A percentile compares a stretch with the other conserved stretches of the same genome.
These are phyloP conservation scores for Berberis vulgaris DNA, from an alignment of 164 flowering plant genomes.

Conservation along the genomic window DNA sequence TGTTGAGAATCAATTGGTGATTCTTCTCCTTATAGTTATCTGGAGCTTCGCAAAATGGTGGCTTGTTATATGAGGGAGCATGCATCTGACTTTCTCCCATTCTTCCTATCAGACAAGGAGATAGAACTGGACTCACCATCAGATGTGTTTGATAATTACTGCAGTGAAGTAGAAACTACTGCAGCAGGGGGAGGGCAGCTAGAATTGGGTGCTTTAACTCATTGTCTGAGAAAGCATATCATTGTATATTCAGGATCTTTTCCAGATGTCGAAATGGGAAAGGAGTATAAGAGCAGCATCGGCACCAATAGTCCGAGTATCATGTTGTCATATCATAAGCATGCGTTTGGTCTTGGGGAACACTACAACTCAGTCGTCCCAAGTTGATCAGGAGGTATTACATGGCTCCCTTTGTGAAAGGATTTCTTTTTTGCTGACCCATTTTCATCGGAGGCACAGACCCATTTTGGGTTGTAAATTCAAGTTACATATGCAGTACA, in stretches of 20 bases:
- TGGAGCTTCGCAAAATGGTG: conserved; percentile 2
- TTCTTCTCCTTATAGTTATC: conserved; percentile 53
- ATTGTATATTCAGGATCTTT: conserved; percentile 75
- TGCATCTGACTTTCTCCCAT: conserved; percentile 66
- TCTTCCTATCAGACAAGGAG: conserved; percentile 59
- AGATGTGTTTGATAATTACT: conserved; percentile 65
- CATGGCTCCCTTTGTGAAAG: too few species aligned
- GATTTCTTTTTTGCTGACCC: too few species aligned
- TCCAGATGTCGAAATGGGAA: conserved; percentile 97
- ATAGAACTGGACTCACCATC: conserved; percentile 36
- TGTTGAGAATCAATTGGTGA: conserved; percentile 50
- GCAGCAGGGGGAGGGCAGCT: conserved; percentile 20
- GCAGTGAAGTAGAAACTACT: conserved; percentile 72
- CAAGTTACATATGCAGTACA: too few species aligned
- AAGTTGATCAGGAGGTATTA: too few species aligned
- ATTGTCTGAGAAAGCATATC: conserved; percentile 73
- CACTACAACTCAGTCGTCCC: conserved; percentile 70
- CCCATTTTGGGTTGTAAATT: too few species aligned
- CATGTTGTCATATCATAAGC: conserved; percentile 33
- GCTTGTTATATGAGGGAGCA: conserved; percentile 76
- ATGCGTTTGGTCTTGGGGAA: conserved; percentile 79
- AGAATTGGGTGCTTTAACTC: conserved; percentile 80
- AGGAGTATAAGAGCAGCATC: conserved; percentile 53
- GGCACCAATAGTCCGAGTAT: conserved; percentile 29
- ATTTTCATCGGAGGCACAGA: too few species aligned